These are phyloP conservation scores for Pleoardoris graminearum DNA, from an alignment of 2,329 filamentous ascomycete species.

Conservation along the genomic window DNA sequence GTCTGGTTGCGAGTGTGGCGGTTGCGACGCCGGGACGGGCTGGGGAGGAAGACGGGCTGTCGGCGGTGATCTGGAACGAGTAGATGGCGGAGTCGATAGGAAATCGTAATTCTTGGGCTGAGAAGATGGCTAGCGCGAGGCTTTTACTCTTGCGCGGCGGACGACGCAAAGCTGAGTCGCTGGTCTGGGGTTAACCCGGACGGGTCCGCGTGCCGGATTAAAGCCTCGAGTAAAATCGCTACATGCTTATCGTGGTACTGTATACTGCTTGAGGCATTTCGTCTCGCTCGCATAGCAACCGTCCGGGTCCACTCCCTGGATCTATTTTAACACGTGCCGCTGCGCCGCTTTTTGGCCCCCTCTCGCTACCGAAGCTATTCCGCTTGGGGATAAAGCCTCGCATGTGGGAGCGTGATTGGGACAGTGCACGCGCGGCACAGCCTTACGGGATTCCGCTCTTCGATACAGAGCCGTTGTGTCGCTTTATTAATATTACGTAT, in stretches of 20 bases:
- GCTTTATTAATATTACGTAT: too few relatives aligned
- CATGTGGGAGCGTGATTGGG: background rate
- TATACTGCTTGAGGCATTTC: background rate
- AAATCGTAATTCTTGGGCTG: background rate
- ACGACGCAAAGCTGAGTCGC: too few relatives aligned
- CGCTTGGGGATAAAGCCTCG: background rate
- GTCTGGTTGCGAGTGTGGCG: constrained; percentile 19
- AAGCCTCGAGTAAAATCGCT: too few relatives aligned
- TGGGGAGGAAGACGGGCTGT: constrained; percentile 24
- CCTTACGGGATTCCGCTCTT: background rate
- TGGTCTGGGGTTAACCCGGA: too few relatives aligned
- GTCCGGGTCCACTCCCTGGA: background rate
- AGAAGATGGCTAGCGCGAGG: too few relatives aligned
- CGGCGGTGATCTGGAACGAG: constrained; percentile 24
- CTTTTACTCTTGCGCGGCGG: too few relatives aligned
- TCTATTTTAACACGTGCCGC: constrained; percentile 1
- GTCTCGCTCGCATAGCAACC: background rate
- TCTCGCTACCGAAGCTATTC: background rate
- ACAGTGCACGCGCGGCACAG: background rate
- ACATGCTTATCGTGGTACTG: too few relatives aligned
- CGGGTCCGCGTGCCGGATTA: too few relatives aligned
- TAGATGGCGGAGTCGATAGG: background rate
- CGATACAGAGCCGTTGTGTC: too few relatives aligned
- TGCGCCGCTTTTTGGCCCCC: constrained; percentile 3
- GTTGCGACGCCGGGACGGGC: constrained; percentile 18